Percentiles rank a stretch among this genome's conserved stretches.
Conservation (phyloP, 768 basidiomycete species). For the Rhodotorula graminis region DNA sequence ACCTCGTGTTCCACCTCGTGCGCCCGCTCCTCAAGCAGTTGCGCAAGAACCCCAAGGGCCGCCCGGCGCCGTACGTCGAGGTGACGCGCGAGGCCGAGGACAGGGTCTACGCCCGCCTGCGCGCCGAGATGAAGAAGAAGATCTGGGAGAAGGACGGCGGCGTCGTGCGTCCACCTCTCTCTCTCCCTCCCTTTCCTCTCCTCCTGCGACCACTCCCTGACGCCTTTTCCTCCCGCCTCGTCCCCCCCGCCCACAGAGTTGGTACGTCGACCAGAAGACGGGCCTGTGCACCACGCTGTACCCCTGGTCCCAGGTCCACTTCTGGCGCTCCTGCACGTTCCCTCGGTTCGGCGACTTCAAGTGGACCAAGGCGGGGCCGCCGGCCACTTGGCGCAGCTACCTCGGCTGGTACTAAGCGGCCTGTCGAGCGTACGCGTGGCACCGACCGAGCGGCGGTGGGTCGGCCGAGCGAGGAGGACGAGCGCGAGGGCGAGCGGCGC, state of each 20-base stretch:
- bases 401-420: not conserved
- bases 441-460: too few relatives aligned
- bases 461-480: too few relatives aligned
- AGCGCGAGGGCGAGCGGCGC: too few relatives aligned
- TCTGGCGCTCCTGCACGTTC: constrained; percentile 29
- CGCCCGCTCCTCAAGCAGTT: constrained; percentile 16
- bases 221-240: not conserved
- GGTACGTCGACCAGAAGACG: constrained; percentile 36
- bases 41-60: not conserved
- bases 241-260: not conserved
- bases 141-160: constrained; percentile 38
- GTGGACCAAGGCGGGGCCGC: not conserved
- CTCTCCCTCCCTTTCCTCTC: not conserved
- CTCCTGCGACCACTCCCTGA: not conserved
- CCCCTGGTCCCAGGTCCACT: constrained; percentile 29
- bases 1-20: not conserved
- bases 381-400: not conserved
- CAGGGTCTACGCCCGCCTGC: constrained; percentile 16
- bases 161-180: not conserved
- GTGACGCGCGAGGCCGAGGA: constrained; percentile 36
- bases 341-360: constrained; percentile 16
- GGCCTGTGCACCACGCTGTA: constrained; percentile 29
- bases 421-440: too few relatives aligned
- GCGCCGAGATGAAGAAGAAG: constrained; percentile 33
- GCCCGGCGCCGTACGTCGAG: constrained; percentile 34